Evolutionary conservation across 306 rosid species (phyloP), one percentile per base, ranked within the genome.

Genomic region (Vigna hirtella): DNA sequence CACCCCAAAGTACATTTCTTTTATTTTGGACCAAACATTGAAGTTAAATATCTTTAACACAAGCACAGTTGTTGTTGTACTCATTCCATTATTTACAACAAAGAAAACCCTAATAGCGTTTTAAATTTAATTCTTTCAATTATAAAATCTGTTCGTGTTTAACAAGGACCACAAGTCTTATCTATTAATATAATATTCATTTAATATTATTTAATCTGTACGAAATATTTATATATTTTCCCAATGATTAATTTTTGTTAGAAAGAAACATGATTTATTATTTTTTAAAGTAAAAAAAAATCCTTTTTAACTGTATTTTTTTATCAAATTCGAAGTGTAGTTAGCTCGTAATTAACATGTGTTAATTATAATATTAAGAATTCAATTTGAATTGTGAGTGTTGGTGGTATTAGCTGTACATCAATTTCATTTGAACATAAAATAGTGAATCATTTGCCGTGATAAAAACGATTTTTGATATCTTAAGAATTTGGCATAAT

Each of bases 371-470:
- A 49, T 32, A 48, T 49, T 63, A 2, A 49, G 38, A 75, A 63
- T 75, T 36, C 26, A 36, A 63, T 62, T 63, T 63, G 24, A 66
- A 66, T 66, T 66, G 9, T 3, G 15, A 64, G n/a, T 32, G 36
- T 9, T 49, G 11, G 16, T 11, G 12, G 32, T 18, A 32, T 64
- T 49, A 65, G 24, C 40, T 51, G 16, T 12, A 68, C 66, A 32
- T 7, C 67, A 61, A 14, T 61, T 61, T 32, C 6, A 18, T 15
- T 42, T 4, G 30, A 65, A 77, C 26, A 74, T 67, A 10, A 53
- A 72, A 49, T 32, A 73, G 55, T 55, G 47, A 2, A 73, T 42
- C 9, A 10, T 16, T 43, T 48, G 2, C 3, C 28, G 36, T 43
- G 24, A 65, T 13, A 28, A 7, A 17, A 47, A 48, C 17, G 10